Percentiles rank a stretch among this genome's conserved stretches.
These are phyloP conservation scores for Fusarium penzigii DNA, from an alignment of 2,329 filamentous ascomycete species.

Conservation along the genomic window DNA sequence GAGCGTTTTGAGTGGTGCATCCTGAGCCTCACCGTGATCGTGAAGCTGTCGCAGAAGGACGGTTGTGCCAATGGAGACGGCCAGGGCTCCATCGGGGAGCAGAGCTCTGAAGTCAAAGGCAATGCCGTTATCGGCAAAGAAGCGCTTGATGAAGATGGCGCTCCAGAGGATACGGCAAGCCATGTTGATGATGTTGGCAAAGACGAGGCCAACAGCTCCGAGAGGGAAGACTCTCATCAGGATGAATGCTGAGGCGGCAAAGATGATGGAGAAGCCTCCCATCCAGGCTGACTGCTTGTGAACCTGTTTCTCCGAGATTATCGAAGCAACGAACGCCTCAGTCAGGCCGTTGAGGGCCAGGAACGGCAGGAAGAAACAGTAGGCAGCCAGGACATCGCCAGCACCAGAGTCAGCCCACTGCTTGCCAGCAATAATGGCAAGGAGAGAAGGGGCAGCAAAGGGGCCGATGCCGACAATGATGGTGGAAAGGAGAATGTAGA, in stretches of 20 bases:
- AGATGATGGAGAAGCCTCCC: conserved; percentile 75
- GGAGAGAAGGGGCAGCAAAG: conserved; percentile 69
- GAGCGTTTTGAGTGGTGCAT: conserved; percentile 37
- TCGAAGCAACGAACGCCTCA: conserved; percentile 89
- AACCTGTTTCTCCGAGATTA: conserved; percentile 74
- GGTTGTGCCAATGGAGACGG: conserved; percentile 30
- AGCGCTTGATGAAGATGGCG: conserved; percentile 66
- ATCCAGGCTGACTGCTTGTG: conserved; percentile 81
- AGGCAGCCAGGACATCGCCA: conserved; percentile 71
- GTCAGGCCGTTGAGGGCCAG: conserved; percentile 88
- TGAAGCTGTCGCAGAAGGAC: conserved; percentile 29
- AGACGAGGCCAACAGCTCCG: conserved; percentile 79
- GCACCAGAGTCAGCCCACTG: conserved; percentile 77
- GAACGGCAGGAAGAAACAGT: conserved; percentile 92
- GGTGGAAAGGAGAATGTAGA: conserved; percentile 75
- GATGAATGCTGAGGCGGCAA: conserved; percentile 72
- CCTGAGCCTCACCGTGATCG: conserved; percentile 23
- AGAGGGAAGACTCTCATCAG: conserved; percentile 69
- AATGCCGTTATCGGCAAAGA: conserved; percentile 53
- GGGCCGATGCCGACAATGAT: conserved; percentile 72
- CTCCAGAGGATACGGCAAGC: conserved; percentile 81
- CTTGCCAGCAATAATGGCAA: conserved; percentile 74
- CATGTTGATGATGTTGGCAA: conserved; percentile 92
- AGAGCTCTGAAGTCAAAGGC: conserved; percentile 29
- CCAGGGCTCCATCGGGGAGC: conserved; percentile 30